Evolutionary conservation across 129 eudicot genomes (phyloP).

Genomic region (Scalesia atractyloides): DNA sequence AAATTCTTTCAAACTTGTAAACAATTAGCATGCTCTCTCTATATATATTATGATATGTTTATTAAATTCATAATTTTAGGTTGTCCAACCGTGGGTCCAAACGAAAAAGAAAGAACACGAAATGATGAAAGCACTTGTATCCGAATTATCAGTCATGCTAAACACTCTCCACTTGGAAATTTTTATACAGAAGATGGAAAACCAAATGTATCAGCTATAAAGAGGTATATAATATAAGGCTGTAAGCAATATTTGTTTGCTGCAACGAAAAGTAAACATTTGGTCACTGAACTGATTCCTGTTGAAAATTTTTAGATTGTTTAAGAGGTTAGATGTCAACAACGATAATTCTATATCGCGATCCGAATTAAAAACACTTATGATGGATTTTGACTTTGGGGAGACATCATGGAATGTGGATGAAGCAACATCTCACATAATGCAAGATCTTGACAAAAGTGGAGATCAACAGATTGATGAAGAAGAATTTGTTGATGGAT

Average conservation of each 20-base stretch:
- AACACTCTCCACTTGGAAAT: constrained; percentile 52
- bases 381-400: constrained; percentile 49
- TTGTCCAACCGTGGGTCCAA: constrained; percentile 81
- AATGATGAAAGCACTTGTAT: constrained; percentile 56
- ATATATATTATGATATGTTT: neutral
- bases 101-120: constrained; percentile 58
- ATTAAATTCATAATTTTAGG: constrained; percentile 33
- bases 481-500: constrained; percentile 64
- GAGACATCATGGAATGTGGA: constrained; percentile 51
- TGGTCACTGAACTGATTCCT: constrained; percentile 19
- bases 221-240: constrained; percentile 37
- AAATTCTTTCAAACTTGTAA: neutral
- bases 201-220: constrained; percentile 58
- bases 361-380: constrained; percentile 48
- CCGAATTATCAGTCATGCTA: constrained; percentile 51
- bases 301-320: constrained; percentile 40
- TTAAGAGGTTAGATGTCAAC: constrained; percentile 53
- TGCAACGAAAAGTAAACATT: neutral
- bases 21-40: too few relatives aligned
- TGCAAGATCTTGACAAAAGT: constrained; percentile 62
- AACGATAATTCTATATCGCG: constrained; percentile 47
- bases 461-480: constrained; percentile 53
- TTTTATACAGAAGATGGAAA: constrained; percentile 58
- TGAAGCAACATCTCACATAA: constrained; percentile 49
- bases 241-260: neutral